Conservation (phyloP, 345 rosid species). For the Durio zibethinus region DNA sequence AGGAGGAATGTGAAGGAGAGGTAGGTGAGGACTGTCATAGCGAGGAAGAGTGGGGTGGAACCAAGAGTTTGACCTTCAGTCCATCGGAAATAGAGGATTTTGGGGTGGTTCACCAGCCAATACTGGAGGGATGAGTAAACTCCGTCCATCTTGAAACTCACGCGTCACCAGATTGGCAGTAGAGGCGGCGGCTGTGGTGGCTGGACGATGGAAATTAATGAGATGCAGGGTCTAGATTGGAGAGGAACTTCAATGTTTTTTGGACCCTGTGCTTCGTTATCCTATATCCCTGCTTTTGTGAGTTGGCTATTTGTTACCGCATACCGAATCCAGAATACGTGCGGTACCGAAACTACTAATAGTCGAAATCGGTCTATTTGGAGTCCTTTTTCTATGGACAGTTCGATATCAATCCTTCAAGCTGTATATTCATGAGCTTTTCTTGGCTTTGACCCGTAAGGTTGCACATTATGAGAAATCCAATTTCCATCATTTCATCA, state of each 20-base stretch:
- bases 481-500: too few species aligned
- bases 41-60: constrained; percentile 55
- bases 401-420: too few species aligned
- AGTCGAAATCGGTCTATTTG: too few species aligned
- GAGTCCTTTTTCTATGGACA: too few species aligned
- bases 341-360: too few species aligned
- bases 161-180: neutral
- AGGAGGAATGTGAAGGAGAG: constrained; percentile 55
- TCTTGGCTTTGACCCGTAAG: too few species aligned
- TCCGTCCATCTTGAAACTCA: constrained; percentile 2
- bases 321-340: too few species aligned
- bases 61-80: constrained; percentile 47
- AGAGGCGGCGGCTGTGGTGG: neutral
- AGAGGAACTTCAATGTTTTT: too few species aligned
- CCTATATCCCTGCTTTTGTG: neutral
- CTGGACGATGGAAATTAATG: neutral
- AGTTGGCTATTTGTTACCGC: too few species aligned
- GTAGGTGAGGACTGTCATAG: constrained; percentile 41
- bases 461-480: too few species aligned
- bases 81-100: constrained; percentile 60
- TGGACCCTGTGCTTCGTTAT: neutral
- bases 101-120: constrained; percentile 66
- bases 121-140: constrained; percentile 33
- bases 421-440: too few species aligned
- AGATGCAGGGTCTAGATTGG: neutral